Evolutionary conservation across 2,329 filamentous ascomycete genomes (phyloP), one percentile per base, ranked within the genome.

Genomic region (Coleophoma eucalyptorum): DNA sequence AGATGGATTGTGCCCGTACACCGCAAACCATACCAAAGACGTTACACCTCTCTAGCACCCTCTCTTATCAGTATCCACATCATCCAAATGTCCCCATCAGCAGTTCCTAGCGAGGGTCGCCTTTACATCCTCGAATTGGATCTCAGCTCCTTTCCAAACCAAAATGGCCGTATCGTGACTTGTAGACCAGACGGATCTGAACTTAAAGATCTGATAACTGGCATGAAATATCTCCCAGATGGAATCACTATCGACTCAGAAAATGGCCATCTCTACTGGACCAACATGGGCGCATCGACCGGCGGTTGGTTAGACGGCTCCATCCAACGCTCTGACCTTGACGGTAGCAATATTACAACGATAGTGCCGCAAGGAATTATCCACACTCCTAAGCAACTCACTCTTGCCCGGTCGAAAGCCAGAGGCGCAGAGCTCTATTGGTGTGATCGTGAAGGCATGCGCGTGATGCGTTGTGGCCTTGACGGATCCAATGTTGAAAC

Each of bases 331-430:
- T 58, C 50, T 35, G 40, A 53, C n/a, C 60, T 79, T 2, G 75
- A 81, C 47, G 80, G 81, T 1, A 69, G 55, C 11, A 65, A 78
- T 43, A 57, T 75, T 3, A 57, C 61, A 8, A 67, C 67, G 0
- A 59, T 84, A 2, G 62, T 84, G 0, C 56, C 71, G 0, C 44
- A 55, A 0, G 78, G 79, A 0, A 44, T 55, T 0, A 62, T 77
- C 0, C 71, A 81, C 59, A 84, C 81, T 0, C 73, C 73, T 0
- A 75, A 73, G 56, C 73, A 76, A 51, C 55, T 76, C n/a, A 56
- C 49, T 6, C 55, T 60, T 19, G 57, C 52, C 10, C 50, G 51
- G 12, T n/a, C 44, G 7, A 40, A n/a, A 15, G 26, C 31, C 3
- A 56, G 55, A 53, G 37, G 37, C 15, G n/a, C 37, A 40, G 37